These are phyloP conservation scores for Dothideomycetidae sp. DNA, from an alignment of 2,329 filamentous ascomycete genomes.

Conservation along the genomic window DNA sequence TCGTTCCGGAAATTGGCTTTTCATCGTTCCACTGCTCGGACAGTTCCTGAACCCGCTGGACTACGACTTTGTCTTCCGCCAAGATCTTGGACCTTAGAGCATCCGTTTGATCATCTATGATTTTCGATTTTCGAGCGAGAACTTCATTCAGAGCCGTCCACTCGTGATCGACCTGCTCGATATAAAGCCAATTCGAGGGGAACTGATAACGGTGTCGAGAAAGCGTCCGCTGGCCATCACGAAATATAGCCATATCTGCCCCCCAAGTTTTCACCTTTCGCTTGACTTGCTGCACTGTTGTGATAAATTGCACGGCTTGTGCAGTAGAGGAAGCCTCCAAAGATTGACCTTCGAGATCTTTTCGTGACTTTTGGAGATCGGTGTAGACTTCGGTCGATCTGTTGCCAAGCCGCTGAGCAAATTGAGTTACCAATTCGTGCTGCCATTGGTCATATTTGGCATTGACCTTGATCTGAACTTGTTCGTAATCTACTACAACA, in stretches of 20 bases:
- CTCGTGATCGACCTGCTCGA: slow-evolving; percentile 90
- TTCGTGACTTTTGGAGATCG: slow-evolving; percentile 79
- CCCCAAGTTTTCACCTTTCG: slow-evolving; percentile 88
- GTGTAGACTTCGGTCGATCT: slow-evolving; percentile 86
- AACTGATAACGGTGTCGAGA: slow-evolving; percentile 88
- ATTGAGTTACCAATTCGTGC: slow-evolving; percentile 88
- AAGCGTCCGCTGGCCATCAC: slow-evolving; percentile 86
- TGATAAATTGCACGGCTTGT: slow-evolving; percentile 96
- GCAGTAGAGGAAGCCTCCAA: slow-evolving; percentile 90
- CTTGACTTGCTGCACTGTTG: slow-evolving; percentile 91
- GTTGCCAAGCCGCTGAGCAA: slow-evolving; percentile 72
- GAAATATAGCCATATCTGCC: slow-evolving; percentile 89
- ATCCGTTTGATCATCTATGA: slow-evolving; percentile 93
- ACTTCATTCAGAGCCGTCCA: slow-evolving; percentile 92
- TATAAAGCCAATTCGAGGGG: slow-evolving; percentile 82
- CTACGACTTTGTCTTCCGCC: slow-evolving; percentile 83
- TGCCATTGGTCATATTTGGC: slow-evolving; percentile 99
- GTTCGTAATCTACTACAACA: slow-evolving; percentile 91
- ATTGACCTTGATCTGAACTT: slow-evolving; percentile 97
- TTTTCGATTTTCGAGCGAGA: slow-evolving; percentile 78
- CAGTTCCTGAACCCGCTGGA: slow-evolving; percentile 74
- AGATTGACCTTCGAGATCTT: slow-evolving; percentile 80
- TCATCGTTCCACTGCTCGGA: slow-evolving; percentile 85
- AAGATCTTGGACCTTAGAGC: slow-evolving; percentile 87
- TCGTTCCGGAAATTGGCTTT: slow-evolving; percentile 90